phyloP scores from a whole-genome alignment of 768 basidiomycete genomes.

The Boletus subcaerulescens region DNA sequence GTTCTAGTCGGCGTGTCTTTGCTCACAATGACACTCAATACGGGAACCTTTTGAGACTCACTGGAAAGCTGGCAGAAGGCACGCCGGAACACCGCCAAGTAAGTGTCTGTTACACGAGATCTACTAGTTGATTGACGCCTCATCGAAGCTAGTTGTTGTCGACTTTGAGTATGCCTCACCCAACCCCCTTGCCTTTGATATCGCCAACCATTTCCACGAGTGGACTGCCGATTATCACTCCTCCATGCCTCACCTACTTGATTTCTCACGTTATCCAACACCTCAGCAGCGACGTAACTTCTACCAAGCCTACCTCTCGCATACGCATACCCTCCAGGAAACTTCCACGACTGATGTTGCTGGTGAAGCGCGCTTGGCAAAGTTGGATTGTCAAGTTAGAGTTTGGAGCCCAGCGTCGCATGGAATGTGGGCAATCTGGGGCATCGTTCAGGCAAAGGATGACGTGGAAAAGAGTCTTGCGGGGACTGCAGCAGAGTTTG shows the following conservation, averaged over 20 bases:
- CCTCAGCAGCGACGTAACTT: slow-evolving; percentile 73
- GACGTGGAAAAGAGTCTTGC: slow-evolving; percentile 51
- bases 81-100: slow-evolving; percentile 77
- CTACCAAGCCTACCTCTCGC: slow-evolving; percentile 76
- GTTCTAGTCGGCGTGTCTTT: slow-evolving; percentile 67
- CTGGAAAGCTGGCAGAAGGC: slow-evolving; percentile 45
- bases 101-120: slow-evolving; percentile 20
- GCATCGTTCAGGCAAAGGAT: slow-evolving; percentile 84
- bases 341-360: slow-evolving; percentile 21
- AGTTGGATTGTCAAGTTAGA: slow-evolving; percentile 74
- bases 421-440: slow-evolving; percentile 95
- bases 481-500: slow-evolving; percentile 69
- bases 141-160: slow-evolving; percentile 81
- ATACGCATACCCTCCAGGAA: slow-evolving; percentile 36
- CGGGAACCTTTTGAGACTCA: slow-evolving; percentile 83
- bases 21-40: slow-evolving; percentile 97
- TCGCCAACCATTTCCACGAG: slow-evolving; percentile 96
- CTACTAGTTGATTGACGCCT: slow-evolving; percentile 11
- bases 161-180: slow-evolving; percentile 97
- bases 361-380: slow-evolving; percentile 45
- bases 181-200: slow-evolving; percentile 92
- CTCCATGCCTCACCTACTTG: slow-evolving; percentile 62
- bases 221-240: slow-evolving; percentile 93
- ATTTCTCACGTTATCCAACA: slow-evolving; percentile 68
- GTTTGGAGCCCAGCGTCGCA: slow-evolving; percentile 91